phyloP scores from a whole-genome alignment of 164 flowering plant genomes.

The Umbellularia californica region DNA sequence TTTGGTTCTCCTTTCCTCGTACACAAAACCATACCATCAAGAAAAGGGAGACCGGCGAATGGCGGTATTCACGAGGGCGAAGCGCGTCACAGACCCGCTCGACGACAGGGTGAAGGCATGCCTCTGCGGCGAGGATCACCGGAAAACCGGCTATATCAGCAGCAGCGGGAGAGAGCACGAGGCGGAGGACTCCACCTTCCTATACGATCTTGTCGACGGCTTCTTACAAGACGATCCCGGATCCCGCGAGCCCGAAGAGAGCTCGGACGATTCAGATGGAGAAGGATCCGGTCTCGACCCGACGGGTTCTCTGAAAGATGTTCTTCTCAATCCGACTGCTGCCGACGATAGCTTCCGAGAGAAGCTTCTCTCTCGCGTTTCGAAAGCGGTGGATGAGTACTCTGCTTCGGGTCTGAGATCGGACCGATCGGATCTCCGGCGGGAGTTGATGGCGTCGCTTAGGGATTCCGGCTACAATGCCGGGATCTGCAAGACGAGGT shows the following conservation, averaged over 20 bases:
- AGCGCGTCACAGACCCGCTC: slow-evolving; percentile 52
- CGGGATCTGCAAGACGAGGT: slow-evolving; percentile 72
- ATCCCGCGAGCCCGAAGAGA: not conserved
- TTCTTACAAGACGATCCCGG: slow-evolving; percentile 30
- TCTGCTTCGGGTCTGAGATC: slow-evolving; percentile 8
- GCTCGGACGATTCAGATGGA: slow-evolving; percentile 11
- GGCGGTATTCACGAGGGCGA: not conserved
- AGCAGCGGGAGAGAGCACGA: slow-evolving; percentile 78
- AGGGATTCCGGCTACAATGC: slow-evolving; percentile 64
- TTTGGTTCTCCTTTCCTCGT: no score
- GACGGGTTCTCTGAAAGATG: not conserved
- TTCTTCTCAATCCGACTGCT: not conserved
- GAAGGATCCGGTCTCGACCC: slow-evolving; percentile 11
- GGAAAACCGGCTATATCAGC: slow-evolving; percentile 23
- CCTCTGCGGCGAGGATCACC: slow-evolving; percentile 33
- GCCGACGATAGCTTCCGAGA: slow-evolving; percentile 28
- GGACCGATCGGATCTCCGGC: slow-evolving; percentile 21
- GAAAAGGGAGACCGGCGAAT: not conserved
- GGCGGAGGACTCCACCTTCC: slow-evolving; percentile 33
- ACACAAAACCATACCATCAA: no score
- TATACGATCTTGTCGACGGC: slow-evolving; percentile 54
- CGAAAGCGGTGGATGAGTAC: slow-evolving; percentile 26
- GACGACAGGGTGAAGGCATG: slow-evolving; percentile 47
- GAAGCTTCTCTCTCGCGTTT: slow-evolving; percentile 29
- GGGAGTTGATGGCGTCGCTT: slow-evolving; percentile 48